Evolutionary conservation across 2,329 filamentous ascomycete genomes (phyloP).

Genomic region (Immersiporthe knoxdaviesiana): DNA sequence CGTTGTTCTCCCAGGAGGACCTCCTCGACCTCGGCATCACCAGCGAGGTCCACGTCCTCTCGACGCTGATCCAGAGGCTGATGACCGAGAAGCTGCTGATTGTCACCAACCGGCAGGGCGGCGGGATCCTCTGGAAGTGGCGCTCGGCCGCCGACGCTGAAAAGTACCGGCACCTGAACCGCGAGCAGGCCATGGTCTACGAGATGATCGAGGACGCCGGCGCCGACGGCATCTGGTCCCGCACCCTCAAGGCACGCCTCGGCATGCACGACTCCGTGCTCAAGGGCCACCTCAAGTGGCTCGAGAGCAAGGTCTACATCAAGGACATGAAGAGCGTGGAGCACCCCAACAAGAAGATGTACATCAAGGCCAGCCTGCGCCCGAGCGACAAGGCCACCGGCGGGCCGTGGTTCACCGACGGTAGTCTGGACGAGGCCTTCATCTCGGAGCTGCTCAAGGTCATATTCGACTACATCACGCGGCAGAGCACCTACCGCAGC

Average conservation of each 20-base stretch:
- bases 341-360: conserved; percentile 90
- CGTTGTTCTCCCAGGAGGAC: conserved; percentile 29
- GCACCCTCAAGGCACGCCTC: conserved; percentile 77
- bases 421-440: conserved; percentile 85
- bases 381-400: conserved; percentile 91
- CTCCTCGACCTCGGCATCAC: conserved; percentile 44
- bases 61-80: conserved; percentile 60
- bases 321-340: conserved; percentile 91
- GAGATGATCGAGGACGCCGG: conserved; percentile 85
- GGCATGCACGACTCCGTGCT: conserved; percentile 84
- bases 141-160: conserved; percentile 62
- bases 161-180: conserved; percentile 58
- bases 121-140: conserved; percentile 60
- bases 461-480: conserved; percentile 74
- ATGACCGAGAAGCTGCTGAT: conserved; percentile 64
- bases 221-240: conserved; percentile 87
- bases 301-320: conserved; percentile 82
- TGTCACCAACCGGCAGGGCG: conserved; percentile 47
- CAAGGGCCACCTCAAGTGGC: conserved; percentile 78
- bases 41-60: conserved; percentile 57
- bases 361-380: conserved; percentile 83
- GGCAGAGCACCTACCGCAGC: conserved; percentile 69
- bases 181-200: conserved; percentile 85
- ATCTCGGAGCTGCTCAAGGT: conserved; percentile 76
- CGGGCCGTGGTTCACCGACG: conserved; percentile 92